Conservation (phyloP, 805 yeast species). For the Candida sphagnicola region DNA sequence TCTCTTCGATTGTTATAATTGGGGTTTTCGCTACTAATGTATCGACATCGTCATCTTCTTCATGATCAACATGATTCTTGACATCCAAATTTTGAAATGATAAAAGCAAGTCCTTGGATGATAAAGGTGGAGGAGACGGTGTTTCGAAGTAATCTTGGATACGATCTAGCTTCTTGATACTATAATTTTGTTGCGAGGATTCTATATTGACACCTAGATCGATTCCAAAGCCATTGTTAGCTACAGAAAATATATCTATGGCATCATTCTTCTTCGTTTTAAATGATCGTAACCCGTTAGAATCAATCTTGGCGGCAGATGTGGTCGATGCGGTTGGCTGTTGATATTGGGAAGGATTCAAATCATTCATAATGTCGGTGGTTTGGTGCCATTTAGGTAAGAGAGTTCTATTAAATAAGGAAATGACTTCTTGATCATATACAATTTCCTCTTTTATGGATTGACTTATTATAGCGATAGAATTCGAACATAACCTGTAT, state of each 20-base stretch:
- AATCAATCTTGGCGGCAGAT: conserved; percentile 5
- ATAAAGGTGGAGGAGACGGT: background rate
- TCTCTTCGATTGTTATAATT: background rate
- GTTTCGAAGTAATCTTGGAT: conserved; percentile 19
- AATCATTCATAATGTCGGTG: conserved; percentile 9
- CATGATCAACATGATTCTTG: conserved; percentile 4
- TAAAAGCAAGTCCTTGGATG: conserved; percentile 6
- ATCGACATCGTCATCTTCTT: conserved; percentile 6
- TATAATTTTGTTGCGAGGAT: conserved; percentile 25
- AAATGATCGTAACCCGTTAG: conserved; percentile 15
- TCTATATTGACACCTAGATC: conserved; percentile 28
- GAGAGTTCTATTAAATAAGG: conserved; percentile 18
- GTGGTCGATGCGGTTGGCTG: background rate
- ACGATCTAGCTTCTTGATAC: conserved; percentile 28
- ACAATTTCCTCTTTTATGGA: conserved; percentile 37
- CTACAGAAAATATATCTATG: background rate
- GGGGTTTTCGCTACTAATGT: conserved; percentile 6
- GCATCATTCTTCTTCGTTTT: conserved; percentile 10
- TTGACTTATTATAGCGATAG: conserved; percentile 28
- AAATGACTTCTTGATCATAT: conserved; percentile 22
- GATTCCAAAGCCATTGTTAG: conserved; percentile 22
- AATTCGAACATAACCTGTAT: conserved; percentile 38
- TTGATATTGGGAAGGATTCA: conserved; percentile 1
- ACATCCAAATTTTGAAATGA: conserved; percentile 6
- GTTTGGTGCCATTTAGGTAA: conserved; percentile 25